Conservation (phyloP, 495 filamentous ascomycete genomes). For the Penicillium longicatenatum region DNA sequence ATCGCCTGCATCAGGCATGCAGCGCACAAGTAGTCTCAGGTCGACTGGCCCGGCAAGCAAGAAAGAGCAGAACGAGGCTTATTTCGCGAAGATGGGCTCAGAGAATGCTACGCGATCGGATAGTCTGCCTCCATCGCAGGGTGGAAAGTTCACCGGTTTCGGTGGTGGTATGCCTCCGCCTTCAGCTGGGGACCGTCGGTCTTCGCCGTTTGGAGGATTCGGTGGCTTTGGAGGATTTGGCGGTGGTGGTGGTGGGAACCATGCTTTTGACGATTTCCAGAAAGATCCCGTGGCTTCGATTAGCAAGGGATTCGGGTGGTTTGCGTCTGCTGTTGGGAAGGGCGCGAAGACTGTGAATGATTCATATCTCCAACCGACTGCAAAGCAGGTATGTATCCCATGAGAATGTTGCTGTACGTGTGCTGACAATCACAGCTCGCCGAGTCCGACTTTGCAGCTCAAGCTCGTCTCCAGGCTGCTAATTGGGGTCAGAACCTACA, state of each 20-base stretch:
- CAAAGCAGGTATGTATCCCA: conserved; percentile 67
- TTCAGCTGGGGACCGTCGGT: conserved; percentile 26
- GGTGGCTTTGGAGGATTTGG: conserved; percentile 25
- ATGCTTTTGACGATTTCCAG: conserved; percentile 79
- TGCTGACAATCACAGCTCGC: conserved; percentile 49
- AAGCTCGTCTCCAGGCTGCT: conserved; percentile 72
- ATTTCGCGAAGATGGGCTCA: conserved; percentile 79
- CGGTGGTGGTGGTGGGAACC: conserved; percentile 43
- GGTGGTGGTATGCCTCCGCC: conserved; percentile 64
- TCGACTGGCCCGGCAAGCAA: conserved; percentile 31
- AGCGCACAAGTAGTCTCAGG: conserved; percentile 25
- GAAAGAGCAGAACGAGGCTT: conserved; percentile 79
- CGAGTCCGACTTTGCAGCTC: conserved; percentile 84
- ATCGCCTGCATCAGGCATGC: conserved; percentile 30
- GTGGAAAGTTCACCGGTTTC: conserved; percentile 90
- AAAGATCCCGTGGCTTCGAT: conserved; percentile 87
- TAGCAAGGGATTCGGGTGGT: conserved; percentile 93
- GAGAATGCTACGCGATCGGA: conserved; percentile 78
- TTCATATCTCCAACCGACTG: conserved; percentile 85
- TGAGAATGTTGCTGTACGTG: not conserved
- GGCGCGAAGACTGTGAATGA: conserved; percentile 88
- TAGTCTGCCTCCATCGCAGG: conserved; percentile 78
- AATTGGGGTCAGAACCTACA: conserved; percentile 65
- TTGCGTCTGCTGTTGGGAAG: conserved; percentile 80
- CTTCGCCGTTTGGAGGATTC: conserved; percentile 31